Evolutionary conservation across 1,284 basidiomycete genomes (phyloP), one percentile per base, ranked within the genome.

Genomic region (Apiotrichum sp.): DNA sequence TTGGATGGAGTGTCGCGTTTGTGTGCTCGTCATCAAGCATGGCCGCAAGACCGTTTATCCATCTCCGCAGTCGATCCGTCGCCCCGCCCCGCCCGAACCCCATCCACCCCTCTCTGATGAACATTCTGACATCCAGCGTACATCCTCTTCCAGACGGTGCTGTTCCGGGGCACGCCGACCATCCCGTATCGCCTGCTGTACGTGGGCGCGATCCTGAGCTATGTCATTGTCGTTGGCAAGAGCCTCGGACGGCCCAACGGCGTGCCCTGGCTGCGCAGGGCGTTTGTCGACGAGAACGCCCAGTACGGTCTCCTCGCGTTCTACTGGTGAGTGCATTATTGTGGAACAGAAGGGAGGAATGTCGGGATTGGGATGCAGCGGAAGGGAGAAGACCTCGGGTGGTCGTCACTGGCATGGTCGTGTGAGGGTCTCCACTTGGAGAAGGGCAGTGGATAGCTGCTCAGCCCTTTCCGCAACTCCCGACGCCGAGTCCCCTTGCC

Each of bases 261-360:
- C 46, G 86, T 82, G 69, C 83, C 84, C 13, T 93, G 82, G 75
- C 52, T 88, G 44, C 83, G 81, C 71, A 83, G 86, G 59, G 90
- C 90, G 6, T 64, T 88, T 51, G 78, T 85, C 41, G 93, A 97
- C 68, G 93, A 97, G 86, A 92, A 92, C 71, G 83, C 88, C 29
- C 90, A 93, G 82, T 93, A 93, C 74, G 85, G 91, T 66, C 60
- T 90, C 35, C 82, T 93, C 62, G 88, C 89, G 4, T 74, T 89
- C 63, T 93, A 88, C 79, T 95, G 91, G 92, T 77, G 61, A 61
- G 62, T 59, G 5, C 13, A 11, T 29, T 29, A 14, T 3, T 14
- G 42, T 7, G 44, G 3, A 14, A 29, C 29, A 29, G 41, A 3
- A 34, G 11, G 22, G 22, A 22, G 42, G 34, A 42, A 45, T 38